Conservation (phyloP, 179 eudicot species). For the Actinidia polygama region DNA sequence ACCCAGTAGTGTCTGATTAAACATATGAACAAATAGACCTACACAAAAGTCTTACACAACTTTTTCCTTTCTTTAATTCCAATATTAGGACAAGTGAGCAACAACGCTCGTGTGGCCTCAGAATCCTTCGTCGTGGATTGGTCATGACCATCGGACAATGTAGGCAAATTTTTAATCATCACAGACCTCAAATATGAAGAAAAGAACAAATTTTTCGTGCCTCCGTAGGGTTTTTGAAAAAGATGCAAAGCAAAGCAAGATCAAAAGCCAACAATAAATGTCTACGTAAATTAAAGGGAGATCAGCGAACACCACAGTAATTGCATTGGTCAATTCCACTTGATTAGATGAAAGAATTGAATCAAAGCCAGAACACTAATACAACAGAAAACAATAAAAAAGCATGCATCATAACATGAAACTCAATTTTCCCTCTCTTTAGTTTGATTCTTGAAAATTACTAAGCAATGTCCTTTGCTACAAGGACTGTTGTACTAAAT, state of each 20-base stretch:
- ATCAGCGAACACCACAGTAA: not conserved
- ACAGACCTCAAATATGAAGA: slow-evolving; percentile 22
- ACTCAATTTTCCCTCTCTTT: not conserved
- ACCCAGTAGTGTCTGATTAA: not conserved
- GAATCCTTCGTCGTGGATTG: slow-evolving; percentile 13
- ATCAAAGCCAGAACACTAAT: not conserved
- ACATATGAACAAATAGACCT: not conserved
- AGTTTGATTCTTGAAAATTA: not conserved
- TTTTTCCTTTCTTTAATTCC: not conserved
- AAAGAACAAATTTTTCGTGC: too few species aligned
- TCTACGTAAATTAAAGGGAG: not conserved
- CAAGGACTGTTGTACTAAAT: too few species aligned
- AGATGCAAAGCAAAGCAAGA: not conserved
- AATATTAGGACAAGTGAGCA: not conserved
- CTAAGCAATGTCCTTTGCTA: not conserved
- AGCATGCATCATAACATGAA: not conserved
- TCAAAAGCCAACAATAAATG: not conserved
- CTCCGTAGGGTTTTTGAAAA: too few species aligned
- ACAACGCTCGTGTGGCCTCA: slow-evolving; percentile 26
- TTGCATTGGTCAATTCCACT: not conserved
- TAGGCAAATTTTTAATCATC: slow-evolving; percentile 38
- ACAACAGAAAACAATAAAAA: not conserved
- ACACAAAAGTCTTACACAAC: not conserved
- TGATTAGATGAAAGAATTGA: not conserved
- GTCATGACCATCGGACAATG: slow-evolving; percentile 33